phyloP scores from a whole-genome alignment of 1,284 basidiomycete genomes.

The Sporisorium sorghi region DNA sequence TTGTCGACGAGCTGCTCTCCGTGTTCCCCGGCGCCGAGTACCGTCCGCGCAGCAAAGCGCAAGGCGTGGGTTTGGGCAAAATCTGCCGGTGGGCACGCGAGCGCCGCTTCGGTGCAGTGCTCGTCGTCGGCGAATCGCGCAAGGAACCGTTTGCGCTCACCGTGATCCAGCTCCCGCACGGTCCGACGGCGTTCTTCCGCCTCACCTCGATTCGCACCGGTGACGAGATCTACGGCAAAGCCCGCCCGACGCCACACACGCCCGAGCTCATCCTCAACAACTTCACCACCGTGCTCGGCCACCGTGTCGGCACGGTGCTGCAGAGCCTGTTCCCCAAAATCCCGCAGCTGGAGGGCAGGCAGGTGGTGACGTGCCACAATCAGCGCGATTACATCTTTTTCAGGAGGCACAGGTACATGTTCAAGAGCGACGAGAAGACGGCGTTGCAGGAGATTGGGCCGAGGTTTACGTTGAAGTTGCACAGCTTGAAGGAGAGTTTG shows the following conservation, averaged over 20 bases:
- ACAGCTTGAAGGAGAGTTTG: constrained; percentile 87
- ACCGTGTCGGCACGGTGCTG: constrained; percentile 91
- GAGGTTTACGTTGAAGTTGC: constrained; percentile 92
- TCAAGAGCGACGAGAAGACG: constrained; percentile 82
- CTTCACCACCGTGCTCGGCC: constrained; percentile 92
- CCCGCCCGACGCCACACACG: constrained; percentile 88
- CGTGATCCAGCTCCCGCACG: constrained; percentile 86
- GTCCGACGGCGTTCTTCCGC: constrained; percentile 96
- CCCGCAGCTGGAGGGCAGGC: constrained; percentile 94
- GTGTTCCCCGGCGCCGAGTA: constrained; percentile 96
- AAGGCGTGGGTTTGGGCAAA: constrained; percentile 90
- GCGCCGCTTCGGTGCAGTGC: constrained; percentile 85
- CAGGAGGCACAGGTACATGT: constrained; percentile 93
- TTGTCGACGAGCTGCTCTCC: constrained; percentile 84
- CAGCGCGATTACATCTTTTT: constrained; percentile 99
- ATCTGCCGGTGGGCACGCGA: constrained; percentile 94
- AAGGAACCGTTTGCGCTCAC: constrained; percentile 85
- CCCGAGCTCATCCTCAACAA: constrained; percentile 96
- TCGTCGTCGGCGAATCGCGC: constrained; percentile 92
- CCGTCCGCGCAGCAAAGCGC: constrained; percentile 87
- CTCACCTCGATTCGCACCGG: constrained; percentile 88
- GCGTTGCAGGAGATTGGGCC: constrained; percentile 97
- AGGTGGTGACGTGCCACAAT: constrained; percentile 97
- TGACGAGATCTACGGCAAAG: constrained; percentile 86
- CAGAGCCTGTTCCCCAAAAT: constrained; percentile 94